These are phyloP conservation scores for Aspergillus ostianus DNA, from an alignment of 495 filamentous ascomycete species.

Conservation along the genomic window DNA sequence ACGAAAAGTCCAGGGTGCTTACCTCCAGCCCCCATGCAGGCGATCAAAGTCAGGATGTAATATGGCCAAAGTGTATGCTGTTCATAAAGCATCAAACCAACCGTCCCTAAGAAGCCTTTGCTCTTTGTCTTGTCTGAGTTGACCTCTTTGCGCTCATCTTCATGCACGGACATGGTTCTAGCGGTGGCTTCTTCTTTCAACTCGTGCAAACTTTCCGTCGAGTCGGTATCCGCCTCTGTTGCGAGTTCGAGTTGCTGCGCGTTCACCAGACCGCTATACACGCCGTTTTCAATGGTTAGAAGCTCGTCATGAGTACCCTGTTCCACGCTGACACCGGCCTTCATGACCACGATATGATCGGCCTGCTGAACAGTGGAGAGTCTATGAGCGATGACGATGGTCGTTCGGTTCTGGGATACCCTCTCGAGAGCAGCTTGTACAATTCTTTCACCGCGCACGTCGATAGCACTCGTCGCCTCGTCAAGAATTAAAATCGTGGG, in stretches of 20 bases:
- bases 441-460: slow-evolving; percentile 44
- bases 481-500: slow-evolving; percentile 74
- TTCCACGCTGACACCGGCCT: slow-evolving; percentile 44
- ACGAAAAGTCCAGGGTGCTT: slow-evolving; percentile 10
- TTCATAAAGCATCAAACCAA: slow-evolving; percentile 45
- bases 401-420: slow-evolving; percentile 38
- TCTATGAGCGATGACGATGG: slow-evolving; percentile 53
- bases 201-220: slow-evolving; percentile 26
- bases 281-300: slow-evolving; percentile 32
- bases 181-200: slow-evolving; percentile 42
- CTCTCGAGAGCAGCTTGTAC: slow-evolving; percentile 47
- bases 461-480: slow-evolving; percentile 51
- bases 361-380: slow-evolving; percentile 54
- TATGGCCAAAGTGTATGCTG: slow-evolving; percentile 46
- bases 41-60: slow-evolving; percentile 45
- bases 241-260: slow-evolving; percentile 25
- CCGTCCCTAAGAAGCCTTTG: slow-evolving; percentile 42
- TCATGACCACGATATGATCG: slow-evolving; percentile 54
- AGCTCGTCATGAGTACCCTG: slow-evolving; percentile 49
- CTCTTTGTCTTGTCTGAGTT: slow-evolving; percentile 23
- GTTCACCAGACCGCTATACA: slow-evolving; percentile 44
- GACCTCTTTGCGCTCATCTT: slow-evolving; percentile 45
- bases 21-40: slow-evolving; percentile 53
- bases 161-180: slow-evolving; percentile 15
- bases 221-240: slow-evolving; percentile 14